phyloP scores from a whole-genome alignment of 1,284 basidiomycete genomes.

The Ceratobasidium sp. region DNA sequence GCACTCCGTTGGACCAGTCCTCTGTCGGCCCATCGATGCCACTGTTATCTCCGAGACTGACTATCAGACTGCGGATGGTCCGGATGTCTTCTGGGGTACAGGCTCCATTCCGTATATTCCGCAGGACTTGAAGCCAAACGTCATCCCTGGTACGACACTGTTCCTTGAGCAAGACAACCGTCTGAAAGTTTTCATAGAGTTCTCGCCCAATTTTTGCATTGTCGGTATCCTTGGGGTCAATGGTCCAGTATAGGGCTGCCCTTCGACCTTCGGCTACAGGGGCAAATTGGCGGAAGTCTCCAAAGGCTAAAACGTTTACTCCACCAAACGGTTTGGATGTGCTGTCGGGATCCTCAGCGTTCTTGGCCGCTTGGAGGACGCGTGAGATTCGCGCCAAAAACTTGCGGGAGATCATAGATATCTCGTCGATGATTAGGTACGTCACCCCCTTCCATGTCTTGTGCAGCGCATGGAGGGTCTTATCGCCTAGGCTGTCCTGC shows the following conservation, averaged over 20 bases:
- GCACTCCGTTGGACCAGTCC: slow-evolving; percentile 53
- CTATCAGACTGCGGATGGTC: slow-evolving; percentile 54
- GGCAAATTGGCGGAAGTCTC: slow-evolving; percentile 49
- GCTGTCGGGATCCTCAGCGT: not conserved
- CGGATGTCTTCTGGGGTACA: slow-evolving; percentile 54
- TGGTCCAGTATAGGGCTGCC: slow-evolving; percentile 41
- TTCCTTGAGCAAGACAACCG: slow-evolving; percentile 58
- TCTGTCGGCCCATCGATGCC: too few species aligned
- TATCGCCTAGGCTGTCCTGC: not conserved
- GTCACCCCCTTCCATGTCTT: slow-evolving; percentile 46
- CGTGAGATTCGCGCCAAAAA: slow-evolving; percentile 38
- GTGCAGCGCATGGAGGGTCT: slow-evolving; percentile 1
- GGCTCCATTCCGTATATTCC: slow-evolving; percentile 54
- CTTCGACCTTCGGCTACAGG: slow-evolving; percentile 31
- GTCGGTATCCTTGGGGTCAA: not conserved
- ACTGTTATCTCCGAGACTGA: slow-evolving; percentile 48
- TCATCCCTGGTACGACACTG: slow-evolving; percentile 58
- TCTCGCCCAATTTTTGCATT: slow-evolving; percentile 48
- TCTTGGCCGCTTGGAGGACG: slow-evolving; percentile 42
- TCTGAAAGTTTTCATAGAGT: slow-evolving; percentile 58
- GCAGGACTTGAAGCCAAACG: slow-evolving; percentile 58
- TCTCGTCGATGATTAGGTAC: slow-evolving; percentile 51
- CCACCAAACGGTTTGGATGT: slow-evolving; percentile 46
- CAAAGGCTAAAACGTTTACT: slow-evolving; percentile 48
- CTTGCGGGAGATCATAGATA: slow-evolving; percentile 49